These are phyloP conservation scores for Pseudozyma sp. DNA, from an alignment of 1,284 basidiomycete species.

Conservation along the genomic window DNA sequence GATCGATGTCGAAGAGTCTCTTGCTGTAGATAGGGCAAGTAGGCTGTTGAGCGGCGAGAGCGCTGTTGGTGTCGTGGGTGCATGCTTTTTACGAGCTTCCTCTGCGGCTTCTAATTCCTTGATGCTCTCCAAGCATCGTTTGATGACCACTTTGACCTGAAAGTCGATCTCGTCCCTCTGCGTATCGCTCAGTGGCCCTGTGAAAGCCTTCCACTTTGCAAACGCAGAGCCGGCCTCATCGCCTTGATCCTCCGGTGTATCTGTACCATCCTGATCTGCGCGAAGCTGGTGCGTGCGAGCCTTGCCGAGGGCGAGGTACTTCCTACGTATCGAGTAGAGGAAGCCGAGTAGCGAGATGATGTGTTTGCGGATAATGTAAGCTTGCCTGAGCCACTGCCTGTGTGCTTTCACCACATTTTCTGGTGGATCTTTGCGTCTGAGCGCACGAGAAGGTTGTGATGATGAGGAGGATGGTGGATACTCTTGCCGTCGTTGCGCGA, in stretches of 20 bases:
- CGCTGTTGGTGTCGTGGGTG: constrained; percentile 38
- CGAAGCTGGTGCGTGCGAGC: constrained; percentile 22
- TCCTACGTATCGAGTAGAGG: constrained; percentile 51
- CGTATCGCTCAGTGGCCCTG: constrained; percentile 79
- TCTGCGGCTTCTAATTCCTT: constrained; percentile 85
- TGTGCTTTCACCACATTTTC: constrained; percentile 40
- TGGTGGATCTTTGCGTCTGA: constrained; percentile 40
- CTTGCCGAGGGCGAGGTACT: constrained; percentile 48
- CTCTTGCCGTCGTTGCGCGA: constrained; percentile 24
- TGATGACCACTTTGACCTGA: constrained; percentile 83
- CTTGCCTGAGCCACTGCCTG: constrained; percentile 48
- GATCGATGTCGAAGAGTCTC: constrained; percentile 51
- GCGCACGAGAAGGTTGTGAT: constrained; percentile 15
- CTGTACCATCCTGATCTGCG: constrained; percentile 18
- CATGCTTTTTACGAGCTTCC: constrained; percentile 70
- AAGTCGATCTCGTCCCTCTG: constrained; percentile 91
- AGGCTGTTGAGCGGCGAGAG: constrained; percentile 22
- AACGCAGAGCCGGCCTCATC: constrained; percentile 35
- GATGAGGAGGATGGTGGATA: constrained; percentile 38
- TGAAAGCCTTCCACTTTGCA: constrained; percentile 70
- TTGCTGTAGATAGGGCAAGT: constrained; percentile 44
- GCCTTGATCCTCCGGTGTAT: constrained; percentile 26
- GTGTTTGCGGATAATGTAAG: constrained; percentile 50
- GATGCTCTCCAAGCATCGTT: constrained; percentile 83
- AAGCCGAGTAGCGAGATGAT: constrained; percentile 52